phyloP scores from a whole-genome alignment of 306 rosid species.

The Dryas octopetala region DNA sequence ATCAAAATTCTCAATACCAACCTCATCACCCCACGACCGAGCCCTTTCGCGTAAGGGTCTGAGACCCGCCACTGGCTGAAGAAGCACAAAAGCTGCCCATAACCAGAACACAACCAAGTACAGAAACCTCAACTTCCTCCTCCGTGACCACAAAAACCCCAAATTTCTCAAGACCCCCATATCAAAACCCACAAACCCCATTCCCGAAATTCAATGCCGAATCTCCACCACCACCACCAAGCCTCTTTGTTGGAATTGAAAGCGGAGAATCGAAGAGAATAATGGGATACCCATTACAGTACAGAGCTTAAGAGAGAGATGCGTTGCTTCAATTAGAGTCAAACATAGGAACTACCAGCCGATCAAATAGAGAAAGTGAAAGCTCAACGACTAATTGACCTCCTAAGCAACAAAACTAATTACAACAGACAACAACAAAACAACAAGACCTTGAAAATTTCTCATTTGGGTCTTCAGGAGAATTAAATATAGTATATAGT shows the following conservation, averaged over 20 bases:
- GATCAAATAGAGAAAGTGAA: conserved; percentile 72
- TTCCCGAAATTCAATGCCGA: conserved; percentile 48
- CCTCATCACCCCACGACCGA: conserved; percentile 98
- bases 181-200: conserved; percentile 37
- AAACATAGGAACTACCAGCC: conserved; percentile 49
- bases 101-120: conserved; percentile 40
- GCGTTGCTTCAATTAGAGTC: conserved; percentile 82
- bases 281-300: conserved; percentile 46
- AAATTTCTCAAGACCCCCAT: conserved; percentile 47
- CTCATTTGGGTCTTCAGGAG: too few relatives aligned
- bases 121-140: conserved; percentile 39
- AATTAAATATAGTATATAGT: not conserved
- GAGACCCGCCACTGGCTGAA: conserved; percentile 62
- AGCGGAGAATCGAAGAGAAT: conserved; percentile 29
- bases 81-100: conserved; percentile 43
- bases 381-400: conserved; percentile 74
- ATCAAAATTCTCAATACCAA: conserved; percentile 30
- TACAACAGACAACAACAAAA: conserved; percentile 3
- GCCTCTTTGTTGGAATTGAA: conserved; percentile 31
- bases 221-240: conserved; percentile 27
- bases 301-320: conserved; percentile 38
- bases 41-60: conserved; percentile 89
- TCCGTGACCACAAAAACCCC: conserved; percentile 33
- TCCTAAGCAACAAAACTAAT: conserved; percentile 33
- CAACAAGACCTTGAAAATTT: not conserved